Evolutionary conservation across 176 grass and related monocot species (phyloP), one percentile per base, ranked within the genome.

Genomic region (Leersia perrieri): DNA sequence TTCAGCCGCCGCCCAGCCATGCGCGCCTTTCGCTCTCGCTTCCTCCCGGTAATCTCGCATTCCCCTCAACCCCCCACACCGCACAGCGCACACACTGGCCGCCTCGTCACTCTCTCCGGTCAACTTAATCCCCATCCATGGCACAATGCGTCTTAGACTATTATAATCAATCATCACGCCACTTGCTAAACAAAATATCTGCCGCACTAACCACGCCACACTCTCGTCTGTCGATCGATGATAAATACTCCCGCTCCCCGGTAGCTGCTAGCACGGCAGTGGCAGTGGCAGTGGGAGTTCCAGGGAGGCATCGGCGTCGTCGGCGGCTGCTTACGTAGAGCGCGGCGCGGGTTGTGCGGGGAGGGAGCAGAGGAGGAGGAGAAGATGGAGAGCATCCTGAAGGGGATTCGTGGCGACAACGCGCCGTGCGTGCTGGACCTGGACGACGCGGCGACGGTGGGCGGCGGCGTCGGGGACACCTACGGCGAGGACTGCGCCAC

Each of bases 401-500:
- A 84, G 87, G 89, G 62, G 75, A 83, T 97, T 44, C 79, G 82
- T 29, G 91, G 80, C 51, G 78, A 39, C 34, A 78, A 70, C 7
- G 87, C 55, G 38, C 94, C 83, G 25, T 75, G 87, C 74, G 91
- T 94, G 53, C 83, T 94, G 63, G 93, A 91, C 72, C 69, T 93
- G 74, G 88, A 91, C 63, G 90, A 81, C 76, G 57, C 81, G 71
- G 84, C 79, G 78, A 93, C 86, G 29, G 81, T 91, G 28, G 90
- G 42, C 1, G 96, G 92, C 30, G 92, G 96, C 49, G 88, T 95
- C 67, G 92, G 84, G 92, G 96, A 95, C 71, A 69, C 78, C 86
- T 95, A 98, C 75, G 92, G 92, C 75, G 90, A 99, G 90, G 88
- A 99, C 75, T 82, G 66, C 27, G 88, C 90, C 79, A 95, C 88